Conservation (phyloP, 345 rosid species). For the Rhizophora mangle region DNA sequence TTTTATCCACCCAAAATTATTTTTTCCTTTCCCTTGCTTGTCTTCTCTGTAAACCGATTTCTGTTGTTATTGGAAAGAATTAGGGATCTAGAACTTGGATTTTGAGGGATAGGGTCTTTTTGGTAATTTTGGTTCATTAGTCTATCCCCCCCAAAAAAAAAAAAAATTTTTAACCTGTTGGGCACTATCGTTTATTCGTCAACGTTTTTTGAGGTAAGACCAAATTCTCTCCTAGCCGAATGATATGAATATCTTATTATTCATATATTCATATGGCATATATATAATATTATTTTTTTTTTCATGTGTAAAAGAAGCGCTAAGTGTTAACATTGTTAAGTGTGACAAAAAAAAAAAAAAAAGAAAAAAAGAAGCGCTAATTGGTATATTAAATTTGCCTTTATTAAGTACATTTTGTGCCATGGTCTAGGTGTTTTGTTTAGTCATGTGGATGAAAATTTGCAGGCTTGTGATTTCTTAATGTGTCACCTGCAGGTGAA, state of each 20-base stretch:
- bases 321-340: no score
- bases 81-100: not conserved
- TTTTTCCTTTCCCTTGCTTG: not conserved
- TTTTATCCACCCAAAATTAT: no score
- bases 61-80: not conserved
- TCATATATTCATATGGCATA: no score
- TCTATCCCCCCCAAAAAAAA: not conserved
- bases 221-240: not conserved
- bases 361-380: no score
- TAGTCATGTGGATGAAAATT: no score
- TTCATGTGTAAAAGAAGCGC: no score
- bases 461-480: not conserved
- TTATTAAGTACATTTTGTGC: no score
- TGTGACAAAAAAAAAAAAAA: no score
- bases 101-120: not conserved
- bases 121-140: not conserved
- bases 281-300: no score
- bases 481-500: conserved; percentile 17
- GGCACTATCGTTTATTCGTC: not conserved
- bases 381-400: no score
- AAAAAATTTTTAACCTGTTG: not conserved
- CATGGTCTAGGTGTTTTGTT: no score
- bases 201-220: conserved; percentile 7
- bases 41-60: not conserved
- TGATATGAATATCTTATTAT: not conserved